Percentiles rank a stretch among this genome's conserved stretches.
Conservation (phyloP, 1,139 yeast species). For the Candida buenavistaensis region DNA sequence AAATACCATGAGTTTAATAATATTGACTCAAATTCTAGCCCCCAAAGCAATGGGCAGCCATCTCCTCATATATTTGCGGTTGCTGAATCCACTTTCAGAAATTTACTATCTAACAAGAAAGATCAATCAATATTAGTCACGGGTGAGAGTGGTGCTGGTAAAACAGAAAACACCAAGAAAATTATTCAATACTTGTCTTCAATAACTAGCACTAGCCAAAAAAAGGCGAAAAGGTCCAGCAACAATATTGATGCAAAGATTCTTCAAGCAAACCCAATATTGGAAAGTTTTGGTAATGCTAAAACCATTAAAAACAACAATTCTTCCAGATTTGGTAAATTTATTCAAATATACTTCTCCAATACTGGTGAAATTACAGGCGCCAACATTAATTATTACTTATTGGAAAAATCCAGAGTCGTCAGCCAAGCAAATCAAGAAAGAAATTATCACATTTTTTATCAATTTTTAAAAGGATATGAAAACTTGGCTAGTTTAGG, state of each 20-base stretch:
- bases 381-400: conserved; percentile 92
- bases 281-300: conserved; percentile 97
- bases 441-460: conserved; percentile 90
- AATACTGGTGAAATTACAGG: conserved; percentile 61
- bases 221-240: conserved; percentile 4
- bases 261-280: conserved; percentile 89
- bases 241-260: conserved; percentile 74
- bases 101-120: conserved; percentile 64
- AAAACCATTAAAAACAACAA: conserved; percentile 93
- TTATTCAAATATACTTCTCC: conserved; percentile 81
- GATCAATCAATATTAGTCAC: conserved; percentile 93
- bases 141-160: conserved; percentile 99
- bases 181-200: conserved; percentile 90
- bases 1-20: conserved; percentile 40
- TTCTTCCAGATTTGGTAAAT: conserved; percentile 96
- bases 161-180: conserved; percentile 95
- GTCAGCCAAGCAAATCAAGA: conserved; percentile 75
- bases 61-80: conserved; percentile 90
- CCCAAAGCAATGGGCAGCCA: conserved; percentile 15
- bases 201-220: conserved; percentile 39
- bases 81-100: conserved; percentile 84
- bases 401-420: conserved; percentile 91
- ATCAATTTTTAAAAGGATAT: conserved; percentile 78
- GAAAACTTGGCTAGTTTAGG: conserved; percentile 50
- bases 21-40: neutral